Percentiles rank a stretch among this genome's conserved stretches.
Evolutionary conservation across 768 basidiomycete species (phyloP).

Genomic region (Lactifluus pinguis): DNA sequence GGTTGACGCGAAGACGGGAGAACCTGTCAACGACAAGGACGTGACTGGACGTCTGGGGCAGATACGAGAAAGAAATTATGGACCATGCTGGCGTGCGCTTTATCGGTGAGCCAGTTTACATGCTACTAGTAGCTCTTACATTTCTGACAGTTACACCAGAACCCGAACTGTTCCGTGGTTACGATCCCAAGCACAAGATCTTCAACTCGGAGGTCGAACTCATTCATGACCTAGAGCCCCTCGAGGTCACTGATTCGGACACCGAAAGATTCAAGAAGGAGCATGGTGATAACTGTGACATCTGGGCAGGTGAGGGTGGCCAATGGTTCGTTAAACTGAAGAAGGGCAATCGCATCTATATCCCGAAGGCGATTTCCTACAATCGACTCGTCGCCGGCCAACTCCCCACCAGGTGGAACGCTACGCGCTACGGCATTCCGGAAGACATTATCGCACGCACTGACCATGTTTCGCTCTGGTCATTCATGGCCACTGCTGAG

Average conservation of each 20-base stretch:
- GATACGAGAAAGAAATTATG: no score
- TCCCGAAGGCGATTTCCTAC: constrained; percentile 72
- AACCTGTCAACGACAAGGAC: no score
- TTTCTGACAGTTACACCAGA: no score
- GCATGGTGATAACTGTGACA: constrained; percentile 46
- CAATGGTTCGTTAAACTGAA: constrained; percentile 99
- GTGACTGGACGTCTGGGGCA: no score
- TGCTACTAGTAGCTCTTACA: no score
- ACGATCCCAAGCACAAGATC: no score
- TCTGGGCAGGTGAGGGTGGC: constrained; percentile 86
- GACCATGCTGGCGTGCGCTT: no score
- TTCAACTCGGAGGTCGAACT: constrained; percentile 52
- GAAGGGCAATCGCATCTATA: constrained; percentile 86
- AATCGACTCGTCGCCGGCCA: no score
- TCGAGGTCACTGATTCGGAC: constrained; percentile 33
- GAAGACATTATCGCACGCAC: constrained; percentile 92
- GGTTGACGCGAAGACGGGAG: no score
- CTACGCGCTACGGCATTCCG: constrained; percentile 93
- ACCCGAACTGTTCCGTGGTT: no score
- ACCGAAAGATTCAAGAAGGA: no score
- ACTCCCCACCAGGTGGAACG: constrained; percentile 95
- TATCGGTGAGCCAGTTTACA: no score
- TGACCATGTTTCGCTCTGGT: constrained; percentile 91
- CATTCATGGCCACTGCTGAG: constrained; percentile 88
- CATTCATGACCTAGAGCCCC: constrained; percentile 92